Evolutionary conservation across 1,139 yeast genomes (phyloP).

Genomic region (Scheffersomyces lignicola): DNA sequence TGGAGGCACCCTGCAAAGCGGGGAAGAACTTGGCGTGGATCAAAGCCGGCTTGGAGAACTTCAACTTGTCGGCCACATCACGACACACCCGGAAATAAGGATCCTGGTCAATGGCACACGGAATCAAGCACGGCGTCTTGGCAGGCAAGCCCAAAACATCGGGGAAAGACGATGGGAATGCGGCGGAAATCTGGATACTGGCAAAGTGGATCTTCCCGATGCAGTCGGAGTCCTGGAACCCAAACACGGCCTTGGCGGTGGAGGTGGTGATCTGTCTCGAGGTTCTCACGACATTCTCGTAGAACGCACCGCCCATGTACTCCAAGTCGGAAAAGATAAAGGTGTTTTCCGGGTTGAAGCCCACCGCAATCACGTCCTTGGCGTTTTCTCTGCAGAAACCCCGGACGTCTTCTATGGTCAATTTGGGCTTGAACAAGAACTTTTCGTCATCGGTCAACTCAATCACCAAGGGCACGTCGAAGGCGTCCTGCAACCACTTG

Average conservation of each 20-base stretch:
- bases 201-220: conserved; percentile 96
- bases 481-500: conserved; percentile 97
- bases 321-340: conserved; percentile 90
- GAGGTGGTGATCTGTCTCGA: conserved; percentile 95
- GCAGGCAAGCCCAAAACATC: conserved; percentile 82
- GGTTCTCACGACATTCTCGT: conserved; percentile 91
- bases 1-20: conserved; percentile 93
- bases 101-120: conserved; percentile 99
- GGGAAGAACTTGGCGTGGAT: conserved; percentile 97
- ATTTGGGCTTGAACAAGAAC: conserved; percentile 87
- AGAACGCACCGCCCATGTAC: conserved; percentile 92
- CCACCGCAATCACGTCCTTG: conserved; percentile 91
- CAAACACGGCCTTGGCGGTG: conserved; percentile 97
- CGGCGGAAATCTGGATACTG: conserved; percentile 91
- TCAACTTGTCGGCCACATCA: conserved; percentile 93
- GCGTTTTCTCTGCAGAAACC: conserved; percentile 78
- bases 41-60: conserved; percentile 87
- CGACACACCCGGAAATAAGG: conserved; percentile 97
- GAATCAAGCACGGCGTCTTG: conserved; percentile 93
- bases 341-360: conserved; percentile 92
- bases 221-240: conserved; percentile 91
- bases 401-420: conserved; percentile 87
- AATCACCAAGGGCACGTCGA: conserved; percentile 93
- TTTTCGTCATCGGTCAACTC: conserved; percentile 98
- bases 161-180: conserved; percentile 95